Percentiles rank a stretch among this genome's conserved stretches.
Conservation (phyloP, 768 basidiomycete species). For the Cystoderma amianthinum region DNA sequence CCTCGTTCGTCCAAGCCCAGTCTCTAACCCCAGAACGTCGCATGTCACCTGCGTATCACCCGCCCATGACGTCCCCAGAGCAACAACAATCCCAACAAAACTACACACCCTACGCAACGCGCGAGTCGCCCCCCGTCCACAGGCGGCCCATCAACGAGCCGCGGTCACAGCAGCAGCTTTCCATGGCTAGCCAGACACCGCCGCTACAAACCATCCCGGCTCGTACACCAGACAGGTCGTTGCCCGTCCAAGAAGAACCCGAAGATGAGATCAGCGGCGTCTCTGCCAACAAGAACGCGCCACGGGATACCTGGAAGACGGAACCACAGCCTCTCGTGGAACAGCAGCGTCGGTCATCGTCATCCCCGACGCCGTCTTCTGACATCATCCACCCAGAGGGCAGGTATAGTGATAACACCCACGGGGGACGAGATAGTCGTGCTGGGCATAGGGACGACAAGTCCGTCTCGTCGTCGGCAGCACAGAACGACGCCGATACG, state of each 20-base stretch:
- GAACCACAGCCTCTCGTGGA: constrained; percentile 23
- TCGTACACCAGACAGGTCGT: constrained; percentile 63
- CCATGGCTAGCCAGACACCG: constrained; percentile 43
- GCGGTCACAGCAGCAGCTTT: constrained; percentile 20
- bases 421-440: constrained; percentile 31
- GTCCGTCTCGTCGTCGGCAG: constrained; percentile 25
- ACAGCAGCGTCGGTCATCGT: constrained; percentile 26
- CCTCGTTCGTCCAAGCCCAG: constrained; percentile 28
- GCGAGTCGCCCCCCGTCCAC: constrained; percentile 31
- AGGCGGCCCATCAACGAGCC: constrained; percentile 18
- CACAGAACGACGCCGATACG: constrained; percentile 23
- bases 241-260: constrained; percentile 72
- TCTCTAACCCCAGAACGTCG: constrained; percentile 48
- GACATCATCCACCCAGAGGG: constrained; percentile 44
- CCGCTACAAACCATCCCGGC: constrained; percentile 45
- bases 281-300: constrained; percentile 21
- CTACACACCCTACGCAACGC: constrained; percentile 41
- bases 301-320: constrained; percentile 24
- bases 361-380: constrained; percentile 48
- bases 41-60: constrained; percentile 40
- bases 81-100: constrained; percentile 33
- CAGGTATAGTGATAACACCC: constrained; percentile 17
- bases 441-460: constrained; percentile 33
- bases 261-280: constrained; percentile 55
- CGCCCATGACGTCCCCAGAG: constrained; percentile 39